phyloP scores from a whole-genome alignment of 2,329 filamentous ascomycete species.

The Thielaviopsis ethacetica region DNA sequence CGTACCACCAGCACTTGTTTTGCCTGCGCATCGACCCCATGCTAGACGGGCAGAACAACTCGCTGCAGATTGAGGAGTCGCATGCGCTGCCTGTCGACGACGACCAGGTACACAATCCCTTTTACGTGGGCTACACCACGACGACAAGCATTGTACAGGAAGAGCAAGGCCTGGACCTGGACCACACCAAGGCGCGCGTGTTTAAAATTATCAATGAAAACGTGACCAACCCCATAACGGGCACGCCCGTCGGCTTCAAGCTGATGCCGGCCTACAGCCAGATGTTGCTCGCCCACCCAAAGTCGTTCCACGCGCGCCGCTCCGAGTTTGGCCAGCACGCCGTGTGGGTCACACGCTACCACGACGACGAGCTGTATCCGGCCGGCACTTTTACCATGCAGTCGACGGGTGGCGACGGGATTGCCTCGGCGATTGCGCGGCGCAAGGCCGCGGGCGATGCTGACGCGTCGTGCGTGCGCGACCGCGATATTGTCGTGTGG shows the following conservation, averaged over 20 bases:
- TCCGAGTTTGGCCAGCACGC: slow-evolving; percentile 28
- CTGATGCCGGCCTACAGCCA: slow-evolving; percentile 30
- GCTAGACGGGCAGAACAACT: slow-evolving; percentile 42
- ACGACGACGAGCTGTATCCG: slow-evolving; percentile 27
- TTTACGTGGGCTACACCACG: slow-evolving; percentile 30
- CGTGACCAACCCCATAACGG: slow-evolving; percentile 25
- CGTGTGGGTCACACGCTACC: slow-evolving; percentile 29
- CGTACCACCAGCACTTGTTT: slow-evolving; percentile 55
- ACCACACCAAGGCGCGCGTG: slow-evolving; percentile 29
- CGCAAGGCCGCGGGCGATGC: slow-evolving; percentile 17
- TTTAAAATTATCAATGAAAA: slow-evolving; percentile 33
- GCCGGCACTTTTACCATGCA: slow-evolving; percentile 29
- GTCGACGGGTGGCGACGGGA: slow-evolving; percentile 26
- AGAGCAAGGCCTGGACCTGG: slow-evolving; percentile 32
- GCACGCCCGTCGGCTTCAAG: slow-evolving; percentile 29
- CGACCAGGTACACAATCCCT: slow-evolving; percentile 31
- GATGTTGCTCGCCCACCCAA: slow-evolving; percentile 24
- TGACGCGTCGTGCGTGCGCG: slow-evolving; percentile 25
- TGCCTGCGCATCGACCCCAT: slow-evolving; percentile 48
- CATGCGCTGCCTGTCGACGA: slow-evolving; percentile 25
- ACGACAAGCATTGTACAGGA: slow-evolving; percentile 25
- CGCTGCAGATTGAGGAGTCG: slow-evolving; percentile 26
- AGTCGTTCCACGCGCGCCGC: slow-evolving; percentile 24
- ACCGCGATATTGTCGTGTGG: slow-evolving; percentile 41
- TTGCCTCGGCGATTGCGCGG: slow-evolving; percentile 24